Percentiles rank a stretch among this genome's conserved stretches.
These are phyloP conservation scores for Colletotrichum sidae DNA, from an alignment of 2,329 filamentous ascomycete genomes.

Conservation along the genomic window DNA sequence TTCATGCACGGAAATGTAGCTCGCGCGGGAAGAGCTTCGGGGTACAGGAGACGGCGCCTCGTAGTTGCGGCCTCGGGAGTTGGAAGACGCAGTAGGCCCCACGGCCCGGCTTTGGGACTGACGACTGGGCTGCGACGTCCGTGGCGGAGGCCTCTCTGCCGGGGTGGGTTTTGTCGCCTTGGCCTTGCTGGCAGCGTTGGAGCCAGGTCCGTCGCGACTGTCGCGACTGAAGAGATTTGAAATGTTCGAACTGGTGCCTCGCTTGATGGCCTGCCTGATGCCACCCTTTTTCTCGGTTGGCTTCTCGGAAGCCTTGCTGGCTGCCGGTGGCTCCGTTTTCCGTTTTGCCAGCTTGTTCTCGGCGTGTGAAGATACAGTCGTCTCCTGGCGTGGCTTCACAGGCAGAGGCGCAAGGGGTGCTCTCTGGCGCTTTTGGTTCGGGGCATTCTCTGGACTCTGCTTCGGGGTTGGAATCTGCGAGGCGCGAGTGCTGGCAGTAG, in stretches of 20 bases:
- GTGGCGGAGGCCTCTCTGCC: constrained; percentile 17
- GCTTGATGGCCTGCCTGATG: constrained; percentile 64
- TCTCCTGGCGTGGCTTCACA: constrained; percentile 37
- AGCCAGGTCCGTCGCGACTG: constrained; percentile 56
- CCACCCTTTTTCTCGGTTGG: constrained; percentile 57
- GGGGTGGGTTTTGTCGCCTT: constrained; percentile 40
- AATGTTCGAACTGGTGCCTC: constrained; percentile 58
- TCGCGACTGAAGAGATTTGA: constrained; percentile 64
- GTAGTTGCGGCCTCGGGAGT: constrained; percentile 32
- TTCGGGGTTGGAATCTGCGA: constrained; percentile 41
- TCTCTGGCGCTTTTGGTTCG: constrained; percentile 61
- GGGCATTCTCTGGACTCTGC: constrained; percentile 47
- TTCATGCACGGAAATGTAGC: constrained; percentile 64
- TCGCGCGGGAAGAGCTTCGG: constrained; percentile 58
- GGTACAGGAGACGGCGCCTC: constrained; percentile 43
- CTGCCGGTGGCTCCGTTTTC: constrained; percentile 42
- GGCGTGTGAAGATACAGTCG: constrained; percentile 35
- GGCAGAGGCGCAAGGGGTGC: constrained; percentile 47
- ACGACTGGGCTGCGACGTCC: constrained; percentile 16
- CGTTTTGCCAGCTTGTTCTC: constrained; percentile 46
- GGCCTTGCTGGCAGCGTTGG: constrained; percentile 33
- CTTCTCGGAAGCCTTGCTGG: constrained; percentile 40
- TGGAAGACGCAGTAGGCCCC: constrained; percentile 35
- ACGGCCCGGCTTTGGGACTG: constrained; percentile 29
- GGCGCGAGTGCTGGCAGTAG: constrained; percentile 15